Percentiles rank a stretch among this genome's conserved stretches.
Evolutionary conservation across 208 protist species (phyloP).

Genomic region (Crithidia bombi): DNA sequence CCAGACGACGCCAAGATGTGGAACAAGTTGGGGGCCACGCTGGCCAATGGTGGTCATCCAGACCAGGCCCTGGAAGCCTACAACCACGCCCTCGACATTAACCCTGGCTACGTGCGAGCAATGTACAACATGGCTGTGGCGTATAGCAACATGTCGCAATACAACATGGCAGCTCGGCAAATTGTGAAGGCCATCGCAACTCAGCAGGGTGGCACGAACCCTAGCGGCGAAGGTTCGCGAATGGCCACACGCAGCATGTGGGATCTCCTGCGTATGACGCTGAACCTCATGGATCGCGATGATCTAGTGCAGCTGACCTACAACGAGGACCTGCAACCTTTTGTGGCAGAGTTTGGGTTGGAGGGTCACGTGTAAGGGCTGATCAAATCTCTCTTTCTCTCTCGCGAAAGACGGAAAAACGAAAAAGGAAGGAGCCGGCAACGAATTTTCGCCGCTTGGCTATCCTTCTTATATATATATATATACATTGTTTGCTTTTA

Average conservation of each 20-base stretch:
- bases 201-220: conserved; percentile 76
- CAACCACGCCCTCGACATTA: conserved; percentile 86
- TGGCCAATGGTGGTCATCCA: conserved; percentile 79
- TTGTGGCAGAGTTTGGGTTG: conserved; percentile 81
- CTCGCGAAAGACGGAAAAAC: background rate
- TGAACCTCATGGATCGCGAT: conserved; percentile 84
- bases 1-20: conserved; percentile 80
- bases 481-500: background rate
- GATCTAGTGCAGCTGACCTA: conserved; percentile 81
- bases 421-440: background rate
- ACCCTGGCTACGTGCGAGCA: conserved; percentile 86
- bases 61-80: conserved; percentile 87
- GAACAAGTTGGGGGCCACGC: conserved; percentile 92
- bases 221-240: conserved; percentile 53
- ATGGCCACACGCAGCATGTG: conserved; percentile 75
- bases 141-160: conserved; percentile 81
- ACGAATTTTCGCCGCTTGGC: background rate
- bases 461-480: background rate
- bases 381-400: too few relatives aligned
- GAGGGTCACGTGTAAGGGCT: conserved; percentile 60
- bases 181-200: conserved; percentile 79
- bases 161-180: conserved; percentile 65
- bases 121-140: conserved; percentile 92
- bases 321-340: conserved; percentile 61
- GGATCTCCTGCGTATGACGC: conserved; percentile 86